Evolutionary conservation across 2,329 filamentous ascomycete genomes (phyloP).

Genomic region (Phialemoniopsis sp.): DNA sequence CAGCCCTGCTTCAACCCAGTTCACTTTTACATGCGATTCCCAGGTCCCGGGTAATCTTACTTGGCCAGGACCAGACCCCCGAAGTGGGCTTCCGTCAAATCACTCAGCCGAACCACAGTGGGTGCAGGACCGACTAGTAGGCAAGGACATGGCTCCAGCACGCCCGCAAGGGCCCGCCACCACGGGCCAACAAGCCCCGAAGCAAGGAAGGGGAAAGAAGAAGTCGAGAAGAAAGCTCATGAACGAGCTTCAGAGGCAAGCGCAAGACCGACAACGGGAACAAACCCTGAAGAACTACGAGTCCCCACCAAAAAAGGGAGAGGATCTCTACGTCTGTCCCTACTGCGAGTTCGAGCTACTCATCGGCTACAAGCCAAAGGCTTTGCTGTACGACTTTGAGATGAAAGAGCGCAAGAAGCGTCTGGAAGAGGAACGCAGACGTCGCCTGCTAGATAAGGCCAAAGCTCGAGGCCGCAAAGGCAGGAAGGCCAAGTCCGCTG

Average conservation of each 20-base stretch:
- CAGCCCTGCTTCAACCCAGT: constrained; percentile 75
- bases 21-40: constrained; percentile 94
- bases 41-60: constrained; percentile 77
- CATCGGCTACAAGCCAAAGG: constrained; percentile 80
- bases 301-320: constrained; percentile 61
- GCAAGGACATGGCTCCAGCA: neutral
- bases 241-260: constrained; percentile 71
- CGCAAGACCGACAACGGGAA: constrained; percentile 70
- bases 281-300: constrained; percentile 74
- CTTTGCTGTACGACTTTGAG: constrained; percentile 87
- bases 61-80: constrained; percentile 54
- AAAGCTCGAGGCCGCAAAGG: constrained; percentile 90
- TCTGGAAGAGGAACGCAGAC: constrained; percentile 81
- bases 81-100: constrained; percentile 5
- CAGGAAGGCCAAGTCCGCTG: constrained; percentile 73
- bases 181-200: constrained; percentile 5
- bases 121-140: neutral
- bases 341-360: constrained; percentile 98
- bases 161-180: constrained; percentile 2
- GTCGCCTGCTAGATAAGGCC: constrained; percentile 81
- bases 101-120: no score
- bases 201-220: constrained; percentile 36
- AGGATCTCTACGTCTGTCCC: constrained; percentile 89
- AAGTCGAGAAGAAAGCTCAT: constrained; percentile 63
- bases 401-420: constrained; percentile 86